Evolutionary conservation across 805 yeast genomes (phyloP).

Genomic region (Candida broadrunensis): DNA sequence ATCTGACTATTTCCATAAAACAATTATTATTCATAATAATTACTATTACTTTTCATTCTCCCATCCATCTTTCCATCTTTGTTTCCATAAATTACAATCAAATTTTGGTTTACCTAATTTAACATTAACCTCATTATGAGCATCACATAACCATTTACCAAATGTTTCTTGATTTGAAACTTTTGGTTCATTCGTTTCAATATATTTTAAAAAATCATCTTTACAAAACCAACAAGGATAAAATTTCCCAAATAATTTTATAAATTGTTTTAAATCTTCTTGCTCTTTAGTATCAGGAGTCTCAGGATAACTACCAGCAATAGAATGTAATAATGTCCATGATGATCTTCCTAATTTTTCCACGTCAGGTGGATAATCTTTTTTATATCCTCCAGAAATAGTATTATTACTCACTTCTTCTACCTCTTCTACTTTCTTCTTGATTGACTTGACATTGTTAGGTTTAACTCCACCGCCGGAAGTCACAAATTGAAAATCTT

Average conservation of each 20-base stretch:
- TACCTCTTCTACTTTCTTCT: constrained; percentile 1
- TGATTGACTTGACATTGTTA: constrained; percentile 3
- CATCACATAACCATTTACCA: constrained; percentile 90
- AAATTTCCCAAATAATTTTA: constrained; percentile 67
- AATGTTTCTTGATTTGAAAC: constrained; percentile 71
- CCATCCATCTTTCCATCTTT: constrained; percentile 97
- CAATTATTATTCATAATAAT: too few species aligned
- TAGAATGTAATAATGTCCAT: constrained; percentile 88
- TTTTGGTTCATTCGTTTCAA: constrained; percentile 50
- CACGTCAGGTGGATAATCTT: constrained; percentile 85
- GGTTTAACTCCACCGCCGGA: constrained; percentile 12
- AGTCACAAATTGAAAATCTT: constrained; percentile 71
- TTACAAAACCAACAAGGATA: constrained; percentile 97
- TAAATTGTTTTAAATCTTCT: constrained; percentile 65
- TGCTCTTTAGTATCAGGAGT: constrained; percentile 62
- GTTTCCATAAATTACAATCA: constrained; percentile 86
- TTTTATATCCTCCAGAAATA: constrained; percentile 21
- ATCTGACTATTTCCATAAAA: too few species aligned
- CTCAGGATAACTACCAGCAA: constrained; percentile 87
- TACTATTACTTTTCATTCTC: too few species aligned
- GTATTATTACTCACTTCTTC: constrained; percentile 3
- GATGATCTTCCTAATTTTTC: constrained; percentile 76
- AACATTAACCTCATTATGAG: constrained; percentile 89
- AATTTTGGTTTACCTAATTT: constrained; percentile 84
- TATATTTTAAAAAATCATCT: constrained; percentile 68